These are phyloP conservation scores for Sporothrix pallida DNA, from an alignment of 2,329 filamentous ascomycete genomes.

Conservation along the genomic window DNA sequence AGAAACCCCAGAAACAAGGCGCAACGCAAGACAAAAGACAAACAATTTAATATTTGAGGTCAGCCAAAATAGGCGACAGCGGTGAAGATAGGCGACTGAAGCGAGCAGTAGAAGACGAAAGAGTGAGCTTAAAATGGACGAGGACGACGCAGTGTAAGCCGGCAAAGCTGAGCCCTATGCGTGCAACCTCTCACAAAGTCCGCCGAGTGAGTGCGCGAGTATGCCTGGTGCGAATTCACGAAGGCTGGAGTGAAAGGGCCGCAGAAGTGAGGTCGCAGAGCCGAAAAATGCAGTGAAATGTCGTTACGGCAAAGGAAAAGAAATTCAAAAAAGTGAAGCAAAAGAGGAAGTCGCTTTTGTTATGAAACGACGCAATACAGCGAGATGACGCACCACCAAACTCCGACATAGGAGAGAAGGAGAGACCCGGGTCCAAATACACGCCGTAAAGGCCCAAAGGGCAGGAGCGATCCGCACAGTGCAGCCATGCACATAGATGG, in stretches of 20 bases:
- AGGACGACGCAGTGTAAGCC: neutral
- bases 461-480: constrained; percentile 12
- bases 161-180: constrained; percentile 17
- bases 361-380: neutral
- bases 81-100: neutral
- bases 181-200: neutral
- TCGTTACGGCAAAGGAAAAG: neutral
- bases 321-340: neutral
- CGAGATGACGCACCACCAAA: constrained; percentile 15
- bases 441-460: neutral
- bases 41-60: neutral
- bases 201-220: neutral
- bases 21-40: neutral
- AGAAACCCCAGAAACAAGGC: neutral
- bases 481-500: too few relatives aligned
- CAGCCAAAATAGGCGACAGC: constrained; percentile 20
- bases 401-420: constrained; percentile 21
- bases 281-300: neutral
- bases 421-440: neutral
- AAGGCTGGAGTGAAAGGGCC: neutral
- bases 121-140: neutral
- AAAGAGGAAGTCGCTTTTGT: constrained; percentile 9
- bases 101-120: neutral
- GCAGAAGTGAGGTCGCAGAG: neutral
- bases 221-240: neutral